Evolutionary conservation across 1,139 yeast genomes (phyloP).

Genomic region (Saccharomycopsis hybrid): DNA sequence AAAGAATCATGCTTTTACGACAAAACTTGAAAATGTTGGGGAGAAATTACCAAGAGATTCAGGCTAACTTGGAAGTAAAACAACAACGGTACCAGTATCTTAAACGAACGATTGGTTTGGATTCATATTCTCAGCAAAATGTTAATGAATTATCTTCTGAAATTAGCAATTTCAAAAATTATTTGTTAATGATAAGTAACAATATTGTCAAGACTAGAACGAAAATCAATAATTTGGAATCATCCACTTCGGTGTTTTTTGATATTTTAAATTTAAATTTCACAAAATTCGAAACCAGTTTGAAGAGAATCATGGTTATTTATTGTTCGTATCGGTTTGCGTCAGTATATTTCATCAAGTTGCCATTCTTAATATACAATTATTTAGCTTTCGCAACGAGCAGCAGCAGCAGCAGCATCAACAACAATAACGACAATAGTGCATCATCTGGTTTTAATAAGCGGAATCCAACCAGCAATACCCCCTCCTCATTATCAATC

Average conservation of each 20-base stretch:
- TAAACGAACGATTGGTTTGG: constrained; percentile 3
- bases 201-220: constrained; percentile 6
- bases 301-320: constrained; percentile 4
- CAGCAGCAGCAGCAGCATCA: not conserved
- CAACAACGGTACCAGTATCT: not conserved
- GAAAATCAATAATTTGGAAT: constrained; percentile 4
- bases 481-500: constrained; percentile 10
- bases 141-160: constrained; percentile 9
- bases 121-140: constrained; percentile 7
- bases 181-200: constrained; percentile 4
- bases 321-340: constrained; percentile 15
- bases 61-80: constrained; percentile 1
- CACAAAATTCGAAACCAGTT: constrained; percentile 1
- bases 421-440: too few relatives aligned
- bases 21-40: constrained; percentile 6
- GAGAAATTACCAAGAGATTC: constrained; percentile 7
- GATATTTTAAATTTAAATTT: constrained; percentile 11
- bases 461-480: not conserved
- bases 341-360: constrained; percentile 8
- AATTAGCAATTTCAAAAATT: constrained; percentile 9
- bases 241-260: constrained; percentile 7
- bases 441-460: too few relatives aligned
- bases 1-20: not conserved
- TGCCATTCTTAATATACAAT: constrained; percentile 12
- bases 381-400: not conserved